phyloP scores from a whole-genome alignment of 306 rosid species.

The Alnus rubra region DNA sequence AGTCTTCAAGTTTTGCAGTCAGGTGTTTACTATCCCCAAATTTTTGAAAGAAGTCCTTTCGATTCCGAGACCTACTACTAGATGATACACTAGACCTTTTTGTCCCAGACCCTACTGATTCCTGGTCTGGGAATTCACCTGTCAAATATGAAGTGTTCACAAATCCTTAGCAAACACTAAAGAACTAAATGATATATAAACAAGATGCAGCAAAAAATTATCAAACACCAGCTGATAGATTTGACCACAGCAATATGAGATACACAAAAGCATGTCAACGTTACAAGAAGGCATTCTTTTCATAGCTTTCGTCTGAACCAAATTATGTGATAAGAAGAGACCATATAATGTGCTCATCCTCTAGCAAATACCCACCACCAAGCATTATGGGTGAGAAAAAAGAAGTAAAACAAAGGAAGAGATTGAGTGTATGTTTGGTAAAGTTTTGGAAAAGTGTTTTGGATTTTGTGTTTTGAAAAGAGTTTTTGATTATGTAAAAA shows the following conservation, averaged over 20 bases:
- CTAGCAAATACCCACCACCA: background rate
- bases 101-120: conserved; percentile 89
- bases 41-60: conserved; percentile 77
- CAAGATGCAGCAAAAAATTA: background rate
- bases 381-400: background rate
- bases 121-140: conserved; percentile 88
- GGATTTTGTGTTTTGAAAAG: too few relatives aligned
- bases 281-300: background rate
- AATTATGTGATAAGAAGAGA: background rate
- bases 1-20: conserved; percentile 64
- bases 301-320: background rate
- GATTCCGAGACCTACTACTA: conserved; percentile 65
- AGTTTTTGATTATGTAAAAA: too few relatives aligned
- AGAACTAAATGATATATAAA: conserved; percentile 22
- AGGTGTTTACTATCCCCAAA: conserved; percentile 66
- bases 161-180: conserved; percentile 7
- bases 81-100: conserved; percentile 85
- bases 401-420: background rate
- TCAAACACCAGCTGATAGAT: background rate
- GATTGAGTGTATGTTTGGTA: background rate
- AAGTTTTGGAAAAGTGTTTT: too few relatives aligned
- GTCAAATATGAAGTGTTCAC: conserved; percentile 26
- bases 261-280: background rate
- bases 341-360: background rate
- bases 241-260: background rate